These are phyloP conservation scores for Cytospora mali DNA, from an alignment of 2,329 filamentous ascomycete genomes.

Conservation along the genomic window DNA sequence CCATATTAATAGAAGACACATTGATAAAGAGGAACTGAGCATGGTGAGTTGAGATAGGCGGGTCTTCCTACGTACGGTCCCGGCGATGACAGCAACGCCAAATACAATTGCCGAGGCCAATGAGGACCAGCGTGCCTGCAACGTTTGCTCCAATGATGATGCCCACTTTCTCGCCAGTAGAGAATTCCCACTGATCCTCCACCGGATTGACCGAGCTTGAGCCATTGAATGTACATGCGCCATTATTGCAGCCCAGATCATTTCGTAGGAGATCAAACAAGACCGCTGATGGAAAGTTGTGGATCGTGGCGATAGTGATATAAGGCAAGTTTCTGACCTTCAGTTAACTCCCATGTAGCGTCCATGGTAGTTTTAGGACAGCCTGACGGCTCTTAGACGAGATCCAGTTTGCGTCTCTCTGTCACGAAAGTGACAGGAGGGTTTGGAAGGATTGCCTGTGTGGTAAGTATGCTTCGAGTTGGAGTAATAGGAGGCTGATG, in stretches of 20 bases:
- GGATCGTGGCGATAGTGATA: neutral
- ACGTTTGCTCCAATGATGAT: slow-evolving; percentile 8
- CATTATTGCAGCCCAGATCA: neutral
- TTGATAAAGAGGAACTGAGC: too few relatives aligned
- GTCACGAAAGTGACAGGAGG: too few relatives aligned
- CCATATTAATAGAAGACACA: too few relatives aligned
- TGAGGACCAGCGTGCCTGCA: slow-evolving; percentile 1
- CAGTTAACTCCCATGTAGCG: too few relatives aligned
- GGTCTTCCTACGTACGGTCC: neutral
- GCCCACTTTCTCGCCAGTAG: neutral
- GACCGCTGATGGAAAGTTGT: neutral
- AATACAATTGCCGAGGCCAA: neutral
- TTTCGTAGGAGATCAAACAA: neutral
- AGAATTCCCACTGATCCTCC: neutral
- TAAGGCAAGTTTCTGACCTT: neutral
- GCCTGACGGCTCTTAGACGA: too few relatives aligned
- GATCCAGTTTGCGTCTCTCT: too few relatives aligned
- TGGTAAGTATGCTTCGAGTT: too few relatives aligned
- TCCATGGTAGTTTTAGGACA: too few relatives aligned
- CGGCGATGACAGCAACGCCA: neutral
- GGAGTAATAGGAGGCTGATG: too few relatives aligned
- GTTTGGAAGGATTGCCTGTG: too few relatives aligned
- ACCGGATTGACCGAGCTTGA: neutral
- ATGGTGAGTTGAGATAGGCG: neutral
- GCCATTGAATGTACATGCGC: neutral